Conservation (phyloP, 2,329 filamentous ascomycete genomes). For the Diaporthe sp. region DNA sequence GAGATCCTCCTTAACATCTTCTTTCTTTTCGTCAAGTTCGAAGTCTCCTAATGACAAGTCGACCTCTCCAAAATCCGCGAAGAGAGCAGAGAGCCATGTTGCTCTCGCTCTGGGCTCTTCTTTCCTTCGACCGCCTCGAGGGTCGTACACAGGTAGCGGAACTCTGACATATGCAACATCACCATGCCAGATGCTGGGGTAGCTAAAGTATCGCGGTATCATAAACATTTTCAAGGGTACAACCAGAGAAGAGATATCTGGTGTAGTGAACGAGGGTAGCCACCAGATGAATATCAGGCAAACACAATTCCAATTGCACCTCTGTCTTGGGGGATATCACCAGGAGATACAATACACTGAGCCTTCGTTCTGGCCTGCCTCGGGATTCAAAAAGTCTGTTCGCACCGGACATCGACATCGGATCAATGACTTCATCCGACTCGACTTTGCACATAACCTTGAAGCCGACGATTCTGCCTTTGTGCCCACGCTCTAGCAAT, state of each 20-base stretch:
- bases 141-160: background rate
- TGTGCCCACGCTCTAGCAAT: background rate
- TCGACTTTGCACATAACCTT: background rate
- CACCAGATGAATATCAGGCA: slow-evolving; percentile 11
- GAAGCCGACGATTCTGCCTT: background rate
- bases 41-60: background rate
- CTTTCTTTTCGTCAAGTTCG: background rate
- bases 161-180: slow-evolving; percentile 5
- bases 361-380: background rate
- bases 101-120: background rate
- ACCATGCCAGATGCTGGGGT: slow-evolving; percentile 10
- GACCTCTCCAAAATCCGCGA: background rate
- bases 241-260: background rate
- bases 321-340: background rate
- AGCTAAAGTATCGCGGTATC: slow-evolving; percentile 3
- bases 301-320: background rate
- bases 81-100: slow-evolving; percentile 10
- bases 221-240: background rate
- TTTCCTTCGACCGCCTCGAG: slow-evolving; percentile 2
- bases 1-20: background rate
- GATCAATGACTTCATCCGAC: background rate
- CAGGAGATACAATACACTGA: background rate
- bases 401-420: background rate
- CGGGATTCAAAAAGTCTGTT: background rate
- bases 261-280: background rate